A percentile compares a stretch with the other conserved stretches of the same genome.
Evolutionary conservation across 768 basidiomycete species (phyloP).

Genomic region (Boletus pseudopeckii): DNA sequence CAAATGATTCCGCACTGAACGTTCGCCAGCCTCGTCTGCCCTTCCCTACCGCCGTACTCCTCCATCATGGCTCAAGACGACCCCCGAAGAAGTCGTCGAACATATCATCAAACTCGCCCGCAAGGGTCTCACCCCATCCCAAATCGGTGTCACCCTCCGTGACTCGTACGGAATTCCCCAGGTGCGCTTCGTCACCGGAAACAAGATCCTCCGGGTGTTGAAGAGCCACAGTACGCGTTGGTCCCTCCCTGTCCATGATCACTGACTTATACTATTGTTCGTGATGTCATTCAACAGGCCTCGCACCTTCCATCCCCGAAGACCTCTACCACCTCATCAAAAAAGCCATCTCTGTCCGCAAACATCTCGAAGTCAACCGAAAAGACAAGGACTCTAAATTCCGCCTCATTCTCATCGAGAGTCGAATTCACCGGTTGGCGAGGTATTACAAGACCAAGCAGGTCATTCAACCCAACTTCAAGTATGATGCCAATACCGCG

Average conservation of each 20-base stretch:
- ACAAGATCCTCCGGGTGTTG: constrained; percentile 98
- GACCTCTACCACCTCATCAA: constrained; percentile 99
- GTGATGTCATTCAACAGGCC: constrained; percentile 50
- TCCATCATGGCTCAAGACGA: constrained; percentile 95
- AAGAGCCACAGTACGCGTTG: constrained; percentile 84
- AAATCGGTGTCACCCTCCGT: constrained; percentile 96
- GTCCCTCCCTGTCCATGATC: neutral
- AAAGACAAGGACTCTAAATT: constrained; percentile 98
- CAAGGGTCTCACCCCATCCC: constrained; percentile 96
- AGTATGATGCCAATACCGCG: constrained; percentile 95
- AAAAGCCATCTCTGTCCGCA: constrained; percentile 99
- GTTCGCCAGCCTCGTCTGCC: constrained; percentile 65
- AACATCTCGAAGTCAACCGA: constrained; percentile 96
- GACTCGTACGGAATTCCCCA: constrained; percentile 98
- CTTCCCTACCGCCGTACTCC: constrained; percentile 96
- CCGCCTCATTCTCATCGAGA: constrained; percentile 98
- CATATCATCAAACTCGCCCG: constrained; percentile 96
- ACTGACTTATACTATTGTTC: neutral
- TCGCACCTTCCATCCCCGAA: constrained; percentile 97
- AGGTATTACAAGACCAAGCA: constrained; percentile 99
- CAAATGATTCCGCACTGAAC: constrained; percentile 36
- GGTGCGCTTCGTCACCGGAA: constrained; percentile 97
- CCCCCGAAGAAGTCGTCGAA: constrained; percentile 91
- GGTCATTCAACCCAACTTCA: constrained; percentile 97
- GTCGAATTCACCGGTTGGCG: constrained; percentile 95